Percentiles rank a stretch among this genome's conserved stretches.
Evolutionary conservation across 371 early-diverging fungal genomes (phyloP).

Genomic region (Cokeromyces recurvatus): DNA sequence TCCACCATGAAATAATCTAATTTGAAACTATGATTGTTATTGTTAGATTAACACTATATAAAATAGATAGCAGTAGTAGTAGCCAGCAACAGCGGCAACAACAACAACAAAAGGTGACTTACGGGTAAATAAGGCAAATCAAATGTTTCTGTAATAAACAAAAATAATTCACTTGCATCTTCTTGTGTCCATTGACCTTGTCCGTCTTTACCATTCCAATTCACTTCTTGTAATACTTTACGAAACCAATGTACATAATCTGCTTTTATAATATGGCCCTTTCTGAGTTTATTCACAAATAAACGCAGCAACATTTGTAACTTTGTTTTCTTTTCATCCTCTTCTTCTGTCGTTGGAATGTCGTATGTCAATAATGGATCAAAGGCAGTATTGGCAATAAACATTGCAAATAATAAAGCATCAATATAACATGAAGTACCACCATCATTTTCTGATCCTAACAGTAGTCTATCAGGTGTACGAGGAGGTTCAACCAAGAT

Average conservation of each 20-base stretch:
- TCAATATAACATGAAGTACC: constrained; percentile 58
- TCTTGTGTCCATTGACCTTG: constrained; percentile 43
- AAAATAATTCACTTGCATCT: constrained; percentile 52
- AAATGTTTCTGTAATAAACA: constrained; percentile 52
- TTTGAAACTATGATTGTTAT: constrained; percentile 25
- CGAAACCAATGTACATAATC: constrained; percentile 44
- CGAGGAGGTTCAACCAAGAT: constrained; percentile 16
- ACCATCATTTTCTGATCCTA: constrained; percentile 50
- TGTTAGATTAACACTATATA: background rate
- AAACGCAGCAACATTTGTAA: constrained; percentile 48
- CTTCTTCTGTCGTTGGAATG: constrained; percentile 1
- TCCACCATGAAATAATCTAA: constrained; percentile 56
- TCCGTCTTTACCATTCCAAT: constrained; percentile 33
- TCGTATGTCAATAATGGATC: constrained; percentile 32
- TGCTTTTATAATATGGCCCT: constrained; percentile 40
- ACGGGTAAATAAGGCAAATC: constrained; percentile 55
- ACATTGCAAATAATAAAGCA: constrained; percentile 55
- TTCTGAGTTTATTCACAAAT: constrained; percentile 53
- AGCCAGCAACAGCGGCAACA: no score
- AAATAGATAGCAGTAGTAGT: no score
- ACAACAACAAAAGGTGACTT: background rate
- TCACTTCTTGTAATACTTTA: constrained; percentile 38
- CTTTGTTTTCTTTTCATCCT: constrained; percentile 15
- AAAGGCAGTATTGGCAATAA: constrained; percentile 43
- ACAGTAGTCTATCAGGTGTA: background rate